Evolutionary conservation across 331 rosid genomes (phyloP).

Genomic region (Malus hybrid): DNA sequence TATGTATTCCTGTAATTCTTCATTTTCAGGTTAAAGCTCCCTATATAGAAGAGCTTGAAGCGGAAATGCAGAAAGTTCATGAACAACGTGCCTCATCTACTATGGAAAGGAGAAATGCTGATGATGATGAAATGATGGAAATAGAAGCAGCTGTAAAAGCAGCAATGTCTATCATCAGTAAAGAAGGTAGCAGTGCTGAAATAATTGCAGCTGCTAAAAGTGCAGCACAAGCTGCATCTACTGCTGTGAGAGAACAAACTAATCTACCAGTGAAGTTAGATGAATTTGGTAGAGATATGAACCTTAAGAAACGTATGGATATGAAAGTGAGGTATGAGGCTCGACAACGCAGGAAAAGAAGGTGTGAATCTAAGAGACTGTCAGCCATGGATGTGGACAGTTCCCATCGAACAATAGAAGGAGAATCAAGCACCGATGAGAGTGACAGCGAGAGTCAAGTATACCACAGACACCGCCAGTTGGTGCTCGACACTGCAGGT

Average conservation of each 20-base stretch:
- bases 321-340: conserved; percentile 59
- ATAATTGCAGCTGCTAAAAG: conserved; percentile 48
- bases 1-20: background rate
- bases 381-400: conserved; percentile 53
- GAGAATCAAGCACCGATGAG: conserved; percentile 96
- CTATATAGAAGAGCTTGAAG: conserved; percentile 90
- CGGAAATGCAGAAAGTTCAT: conserved; percentile 72
- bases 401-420: conserved; percentile 57
- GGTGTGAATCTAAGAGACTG: conserved; percentile 37
- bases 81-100: conserved; percentile 74
- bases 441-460: conserved; percentile 81
- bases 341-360: conserved; percentile 42
- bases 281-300: conserved; percentile 88
- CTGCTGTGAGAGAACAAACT: conserved; percentile 54
- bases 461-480: conserved; percentile 51
- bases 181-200: conserved; percentile 56
- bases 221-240: conserved; percentile 79
- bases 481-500: conserved; percentile 74
- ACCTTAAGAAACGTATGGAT: conserved; percentile 76
- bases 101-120: conserved; percentile 60
- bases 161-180: conserved; percentile 57
- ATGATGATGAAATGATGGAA: conserved; percentile 74
- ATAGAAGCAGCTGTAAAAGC: conserved; percentile 83
- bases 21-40: conserved; percentile 76
- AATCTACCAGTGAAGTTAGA: conserved; percentile 74